Evolutionary conservation across 345 rosid species (phyloP).

Genomic region (Populus nigra): DNA sequence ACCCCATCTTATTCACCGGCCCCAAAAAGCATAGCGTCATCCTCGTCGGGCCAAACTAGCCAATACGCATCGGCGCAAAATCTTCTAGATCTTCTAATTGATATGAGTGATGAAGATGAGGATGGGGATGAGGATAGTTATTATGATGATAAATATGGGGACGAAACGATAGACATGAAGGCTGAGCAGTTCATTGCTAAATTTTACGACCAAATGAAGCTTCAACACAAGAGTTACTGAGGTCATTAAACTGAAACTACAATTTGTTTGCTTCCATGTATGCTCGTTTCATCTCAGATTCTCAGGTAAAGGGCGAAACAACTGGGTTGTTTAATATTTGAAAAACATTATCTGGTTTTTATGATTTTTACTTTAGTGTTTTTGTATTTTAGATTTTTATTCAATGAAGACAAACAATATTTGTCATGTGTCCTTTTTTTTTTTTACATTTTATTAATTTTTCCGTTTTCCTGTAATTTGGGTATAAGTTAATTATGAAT

Average conservation of each 20-base stretch:
- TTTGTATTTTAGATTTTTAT: neutral
- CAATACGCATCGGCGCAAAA: slow-evolving; percentile 22
- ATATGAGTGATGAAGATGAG: slow-evolving; percentile 17
- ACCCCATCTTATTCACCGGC: slow-evolving; percentile 21
- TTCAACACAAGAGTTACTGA: slow-evolving; percentile 9
- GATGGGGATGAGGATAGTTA: neutral
- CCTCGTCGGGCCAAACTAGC: slow-evolving; percentile 13
- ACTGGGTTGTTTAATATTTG: neutral
- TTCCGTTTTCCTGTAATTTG: neutral
- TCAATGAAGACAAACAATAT: neutral
- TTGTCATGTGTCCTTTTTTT: neutral
- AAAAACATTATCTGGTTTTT: neutral
- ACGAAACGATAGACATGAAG: slow-evolving; percentile 23
- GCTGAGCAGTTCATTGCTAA: slow-evolving; percentile 27
- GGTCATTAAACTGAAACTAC: neutral
- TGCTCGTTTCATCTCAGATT: neutral
- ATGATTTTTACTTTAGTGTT: neutral
- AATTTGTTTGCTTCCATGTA: neutral
- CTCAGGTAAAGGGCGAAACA: neutral
- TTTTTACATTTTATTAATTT: too few relatives aligned
- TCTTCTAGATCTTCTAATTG: slow-evolving; percentile 18
- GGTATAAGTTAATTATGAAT: neutral
- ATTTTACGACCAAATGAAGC: slow-evolving; percentile 27
- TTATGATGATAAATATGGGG: slow-evolving; percentile 9
- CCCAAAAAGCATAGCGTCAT: slow-evolving; percentile 3